A percentile compares a stretch with the other conserved stretches of the same genome.
These are phyloP conservation scores for Microbotryomycetes sp. DNA, from an alignment of 1,284 basidiomycete genomes.

Conservation along the genomic window DNA sequence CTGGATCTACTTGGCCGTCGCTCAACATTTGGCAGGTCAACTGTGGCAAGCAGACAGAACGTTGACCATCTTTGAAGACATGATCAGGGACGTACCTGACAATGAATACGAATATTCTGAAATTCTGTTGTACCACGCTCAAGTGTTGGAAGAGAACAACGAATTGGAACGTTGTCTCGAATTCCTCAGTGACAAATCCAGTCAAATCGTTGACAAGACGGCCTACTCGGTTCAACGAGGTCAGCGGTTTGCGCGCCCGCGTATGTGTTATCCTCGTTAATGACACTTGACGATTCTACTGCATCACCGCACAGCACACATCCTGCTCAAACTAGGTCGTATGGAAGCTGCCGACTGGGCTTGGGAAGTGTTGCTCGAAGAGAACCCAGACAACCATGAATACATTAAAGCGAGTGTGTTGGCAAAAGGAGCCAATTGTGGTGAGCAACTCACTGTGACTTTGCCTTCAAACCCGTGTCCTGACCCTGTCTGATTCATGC, in stretches of 20 bases:
- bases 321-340: conserved; percentile 56
- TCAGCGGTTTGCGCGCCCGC: background rate
- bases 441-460: conserved; percentile 45
- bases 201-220: conserved; percentile 34
- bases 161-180: conserved; percentile 50
- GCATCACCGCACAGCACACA: conserved; percentile 60
- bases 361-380: conserved; percentile 72
- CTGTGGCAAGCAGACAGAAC: conserved; percentile 57
- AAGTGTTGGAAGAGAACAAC: conserved; percentile 68
- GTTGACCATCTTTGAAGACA: conserved; percentile 54
- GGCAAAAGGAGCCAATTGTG: conserved; percentile 59
- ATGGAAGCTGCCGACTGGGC: conserved; percentile 63
- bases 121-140: conserved; percentile 72
- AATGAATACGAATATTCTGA: conserved; percentile 83
- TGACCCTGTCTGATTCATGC: conserved; percentile 14
- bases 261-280: background rate
- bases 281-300: too few relatives aligned
- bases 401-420: conserved; percentile 71
- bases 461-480: conserved; percentile 1
- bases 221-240: conserved; percentile 31
- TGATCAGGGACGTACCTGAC: conserved; percentile 55
- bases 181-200: conserved; percentile 56
- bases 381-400: conserved; percentile 75
- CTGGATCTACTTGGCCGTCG: conserved; percentile 85
- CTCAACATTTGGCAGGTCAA: conserved; percentile 78